Conservation (phyloP, 371 early-diverging fungal genomes). For the Mucor mucedo region DNA sequence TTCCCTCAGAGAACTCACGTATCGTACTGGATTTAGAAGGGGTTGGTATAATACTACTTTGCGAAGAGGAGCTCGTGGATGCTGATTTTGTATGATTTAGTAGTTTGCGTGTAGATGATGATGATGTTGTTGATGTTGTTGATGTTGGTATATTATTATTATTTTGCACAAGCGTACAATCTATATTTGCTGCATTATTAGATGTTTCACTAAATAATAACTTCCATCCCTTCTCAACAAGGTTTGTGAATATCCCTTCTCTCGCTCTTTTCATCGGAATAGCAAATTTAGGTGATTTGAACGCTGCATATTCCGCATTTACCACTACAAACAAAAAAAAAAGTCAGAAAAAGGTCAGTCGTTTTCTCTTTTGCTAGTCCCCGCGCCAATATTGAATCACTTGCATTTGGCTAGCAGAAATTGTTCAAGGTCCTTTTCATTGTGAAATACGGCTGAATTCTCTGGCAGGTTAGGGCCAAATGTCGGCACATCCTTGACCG, state of each 20-base stretch:
- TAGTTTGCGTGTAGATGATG: background rate
- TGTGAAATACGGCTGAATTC: conserved; percentile 59
- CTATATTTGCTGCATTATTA: background rate
- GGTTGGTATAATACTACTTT: conserved; percentile 20
- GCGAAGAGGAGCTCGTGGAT: conserved; percentile 40
- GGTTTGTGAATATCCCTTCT: conserved; percentile 56
- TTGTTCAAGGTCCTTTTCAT: conserved; percentile 50
- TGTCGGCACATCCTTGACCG: conserved; percentile 65
- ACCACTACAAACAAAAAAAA: conserved; percentile 44
- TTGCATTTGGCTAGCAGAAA: conserved; percentile 71
- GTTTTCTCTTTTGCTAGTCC: too few relatives aligned
- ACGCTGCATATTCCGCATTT: conserved; percentile 83
- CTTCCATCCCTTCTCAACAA: conserved; percentile 48
- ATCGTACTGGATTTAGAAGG: conserved; percentile 43
- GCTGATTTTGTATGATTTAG: conserved; percentile 39
- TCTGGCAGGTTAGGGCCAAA: conserved; percentile 74
- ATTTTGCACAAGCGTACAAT: background rate
- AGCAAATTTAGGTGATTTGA: conserved; percentile 72
- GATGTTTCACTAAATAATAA: conserved; percentile 17
- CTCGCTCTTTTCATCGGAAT: conserved; percentile 64
- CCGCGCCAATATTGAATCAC: background rate
- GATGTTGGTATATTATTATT: conserved; percentile 1
- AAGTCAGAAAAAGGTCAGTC: background rate
- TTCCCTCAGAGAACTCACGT: conserved; percentile 37
- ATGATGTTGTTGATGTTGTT: background rate